Percentiles rank a stretch among this genome's conserved stretches.
phyloP scores from a whole-genome alignment of 2,329 filamentous ascomycete species.

The Colletotrichum aenigma region DNA sequence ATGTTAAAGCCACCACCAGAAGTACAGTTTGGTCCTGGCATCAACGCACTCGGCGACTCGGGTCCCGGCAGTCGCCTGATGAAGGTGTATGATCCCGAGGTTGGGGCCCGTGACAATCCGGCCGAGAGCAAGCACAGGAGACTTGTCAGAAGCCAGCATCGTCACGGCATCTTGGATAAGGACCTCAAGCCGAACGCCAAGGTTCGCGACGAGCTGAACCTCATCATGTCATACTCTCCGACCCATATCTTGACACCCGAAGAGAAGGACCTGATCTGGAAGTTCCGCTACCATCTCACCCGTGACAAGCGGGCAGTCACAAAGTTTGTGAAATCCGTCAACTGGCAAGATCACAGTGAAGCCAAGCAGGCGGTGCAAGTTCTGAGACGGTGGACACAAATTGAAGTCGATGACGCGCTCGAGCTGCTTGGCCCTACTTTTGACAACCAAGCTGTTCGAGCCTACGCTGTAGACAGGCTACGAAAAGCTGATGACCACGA shows the following conservation, averaged over 20 bases:
- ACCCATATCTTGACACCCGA: constrained; percentile 87
- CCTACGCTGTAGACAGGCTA: constrained; percentile 90
- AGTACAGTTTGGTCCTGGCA: constrained; percentile 88
- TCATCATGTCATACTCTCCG: constrained; percentile 89
- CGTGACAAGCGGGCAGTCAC: constrained; percentile 91
- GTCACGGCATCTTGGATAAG: constrained; percentile 92
- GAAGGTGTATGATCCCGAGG: constrained; percentile 91
- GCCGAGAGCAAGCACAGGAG: constrained; percentile 94
- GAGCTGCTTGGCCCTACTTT: constrained; percentile 93
- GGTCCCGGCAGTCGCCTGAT: constrained; percentile 68
- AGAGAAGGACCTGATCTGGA: constrained; percentile 97
- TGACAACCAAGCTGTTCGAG: constrained; percentile 84
- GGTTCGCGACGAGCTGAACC: constrained; percentile 90
- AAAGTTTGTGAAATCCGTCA: constrained; percentile 97
- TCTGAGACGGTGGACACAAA: constrained; percentile 91
- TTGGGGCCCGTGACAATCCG: constrained; percentile 87
- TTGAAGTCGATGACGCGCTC: constrained; percentile 94
- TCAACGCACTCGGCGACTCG: constrained; percentile 68
- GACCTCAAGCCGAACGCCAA: constrained; percentile 97
- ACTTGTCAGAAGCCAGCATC: constrained; percentile 85
- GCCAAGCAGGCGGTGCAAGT: constrained; percentile 89
- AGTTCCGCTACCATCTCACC: constrained; percentile 93
- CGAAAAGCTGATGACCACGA: constrained; percentile 94
- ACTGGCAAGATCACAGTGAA: constrained; percentile 87
- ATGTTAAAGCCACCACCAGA: constrained; percentile 82